Conservation (phyloP, 2,329 filamentous ascomycete species). For the Colletotrichum brevisporum region DNA sequence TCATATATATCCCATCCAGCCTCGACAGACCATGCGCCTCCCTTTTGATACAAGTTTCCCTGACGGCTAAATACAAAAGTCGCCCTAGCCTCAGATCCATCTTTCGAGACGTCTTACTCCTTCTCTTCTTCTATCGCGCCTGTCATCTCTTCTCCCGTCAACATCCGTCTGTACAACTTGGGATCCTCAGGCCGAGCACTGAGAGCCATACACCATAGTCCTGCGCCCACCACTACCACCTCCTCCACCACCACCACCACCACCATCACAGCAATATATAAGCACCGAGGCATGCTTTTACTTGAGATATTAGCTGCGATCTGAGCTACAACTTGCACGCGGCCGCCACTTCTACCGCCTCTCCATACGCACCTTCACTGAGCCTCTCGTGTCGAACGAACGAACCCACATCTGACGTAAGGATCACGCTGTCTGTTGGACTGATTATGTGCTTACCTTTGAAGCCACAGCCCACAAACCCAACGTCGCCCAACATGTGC, state of each 20-base stretch:
- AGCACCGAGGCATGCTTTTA: background rate
- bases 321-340: background rate
- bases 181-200: constrained; percentile 11
- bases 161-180: constrained; percentile 30
- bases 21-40: constrained; percentile 23
- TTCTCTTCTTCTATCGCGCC: constrained; percentile 7
- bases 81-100: constrained; percentile 22
- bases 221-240: background rate
- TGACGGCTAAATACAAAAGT: constrained; percentile 22
- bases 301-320: background rate
- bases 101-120: background rate
- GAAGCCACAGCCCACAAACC: background rate
- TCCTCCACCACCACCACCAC: background rate
- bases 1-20: constrained; percentile 39
- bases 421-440: too few species aligned
- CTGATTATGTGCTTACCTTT: background rate
- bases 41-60: background rate
- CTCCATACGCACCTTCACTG: background rate
- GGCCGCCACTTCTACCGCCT: background rate
- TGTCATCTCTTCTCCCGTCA: constrained; percentile 33
- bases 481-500: constrained; percentile 61
- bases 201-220: background rate
- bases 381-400: too few species aligned
- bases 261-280: background rate
- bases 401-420: too few species aligned